Evolutionary conservation across 352 stramenopile genomes (phyloP), one percentile per base, ranked within the genome.

Genomic region (Phytophthora palmivora): DNA sequence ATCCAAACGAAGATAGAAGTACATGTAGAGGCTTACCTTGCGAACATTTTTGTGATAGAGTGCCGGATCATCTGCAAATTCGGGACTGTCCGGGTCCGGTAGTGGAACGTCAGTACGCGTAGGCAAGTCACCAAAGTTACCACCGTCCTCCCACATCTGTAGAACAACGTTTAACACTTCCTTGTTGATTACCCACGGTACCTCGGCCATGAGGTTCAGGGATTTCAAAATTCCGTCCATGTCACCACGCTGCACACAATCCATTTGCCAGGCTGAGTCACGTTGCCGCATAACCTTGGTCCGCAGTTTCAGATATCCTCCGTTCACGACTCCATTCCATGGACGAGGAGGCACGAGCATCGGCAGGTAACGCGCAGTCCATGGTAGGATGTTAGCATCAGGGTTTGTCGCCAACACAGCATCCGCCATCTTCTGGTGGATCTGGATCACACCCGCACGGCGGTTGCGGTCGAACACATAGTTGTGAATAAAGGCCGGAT

Each of bases 181-280:
- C 22, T 91, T 83, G 77, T 99, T 99, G 41, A 99, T 97, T 32
- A 89, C 82, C 97, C 97, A 99, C 19, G 93, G 84, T 26, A 98
- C 94, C 26, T 91, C 88, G 6, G 91, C 84, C 32, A 99, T 79
- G 39, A 92, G 73, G 71, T 99, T 98, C 6, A 99, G 81, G 15
- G 92, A 89, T 46, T 96, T 84, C 49, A 96, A 92, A 42, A 98
- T 79, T 6, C 67, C 79, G 6, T 75, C 60, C 34, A 98, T 86
- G 45, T 98, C 76, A 33, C 89, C 89, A 50, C 88, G 80, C 41
- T 92, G 67, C 12, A 98, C 83, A 63, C 88, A 95, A 59, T 98
- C 89, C 81, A 97, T 85, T 62, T 95, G 83, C 80, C 83, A 92
- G 24, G 78, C 79, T 24, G 78, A 86, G 45, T 91, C 82, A 30